Evolutionary conservation across 1,284 basidiomycete species (phyloP).

Genomic region (Tylopilus orsonianus): DNA sequence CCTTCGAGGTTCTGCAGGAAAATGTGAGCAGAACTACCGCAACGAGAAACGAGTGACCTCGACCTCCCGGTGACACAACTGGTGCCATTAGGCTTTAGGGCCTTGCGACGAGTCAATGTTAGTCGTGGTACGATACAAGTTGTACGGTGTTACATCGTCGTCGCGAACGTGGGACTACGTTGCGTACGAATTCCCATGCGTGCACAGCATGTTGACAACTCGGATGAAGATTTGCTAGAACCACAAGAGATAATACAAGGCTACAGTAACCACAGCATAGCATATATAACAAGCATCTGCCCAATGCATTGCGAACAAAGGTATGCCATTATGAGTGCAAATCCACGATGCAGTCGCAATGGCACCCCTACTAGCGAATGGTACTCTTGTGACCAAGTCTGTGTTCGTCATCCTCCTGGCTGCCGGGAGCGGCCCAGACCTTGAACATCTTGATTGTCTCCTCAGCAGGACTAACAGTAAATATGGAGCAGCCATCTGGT

Average conservation of each 20-base stretch:
- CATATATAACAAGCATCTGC: slow-evolving; percentile 10
- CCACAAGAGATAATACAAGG: slow-evolving; percentile 3
- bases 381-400: slow-evolving; percentile 27
- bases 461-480: slow-evolving; percentile 41
- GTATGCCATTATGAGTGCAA: slow-evolving; percentile 5
- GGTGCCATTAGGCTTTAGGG: slow-evolving; percentile 21
- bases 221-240: neutral
- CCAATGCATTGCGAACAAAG: slow-evolving; percentile 8
- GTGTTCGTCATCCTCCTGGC: slow-evolving; percentile 15
- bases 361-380: slow-evolving; percentile 25
- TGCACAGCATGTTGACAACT: neutral
- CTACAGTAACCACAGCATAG: slow-evolving; percentile 12
- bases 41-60: neutral
- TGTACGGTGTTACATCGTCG: no score
- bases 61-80: slow-evolving; percentile 27
- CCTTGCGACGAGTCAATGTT: neutral
- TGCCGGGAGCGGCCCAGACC: slow-evolving; percentile 32
- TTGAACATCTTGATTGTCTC: slow-evolving; percentile 40
- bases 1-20: slow-evolving; percentile 52
- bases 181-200: neutral
- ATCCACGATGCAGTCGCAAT: neutral
- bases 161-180: no score
- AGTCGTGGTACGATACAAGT: neutral
- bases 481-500: slow-evolving; percentile 40
- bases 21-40: neutral